Evolutionary conservation across 2,329 filamentous ascomycete genomes (phyloP), one percentile per base, ranked within the genome.

Genomic region (Lecanicillium sp.): DNA sequence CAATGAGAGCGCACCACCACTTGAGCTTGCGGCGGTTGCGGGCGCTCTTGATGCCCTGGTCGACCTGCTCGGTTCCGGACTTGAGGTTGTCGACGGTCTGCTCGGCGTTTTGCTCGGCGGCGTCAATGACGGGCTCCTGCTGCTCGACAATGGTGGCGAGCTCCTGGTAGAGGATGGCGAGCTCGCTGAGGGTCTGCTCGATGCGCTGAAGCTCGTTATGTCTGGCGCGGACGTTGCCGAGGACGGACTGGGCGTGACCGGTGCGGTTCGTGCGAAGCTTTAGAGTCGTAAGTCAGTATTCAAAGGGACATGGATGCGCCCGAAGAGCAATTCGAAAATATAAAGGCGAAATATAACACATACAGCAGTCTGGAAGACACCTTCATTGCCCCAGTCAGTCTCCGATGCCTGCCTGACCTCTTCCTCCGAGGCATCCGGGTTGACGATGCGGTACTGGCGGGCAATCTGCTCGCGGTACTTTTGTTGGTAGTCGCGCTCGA

Each of bases 161-260:
- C 53, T 89, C 79, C 48, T 80, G 69, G 67, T 87, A 88, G 50
- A 90, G 72, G 34, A 72, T 57, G 18, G 77, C 72, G 30, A 90
- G 73, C 58, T 90, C 82, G 27, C 68, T 65, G 47, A 90, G 72
- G 5, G 83, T 87, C 56, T 76, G 71, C 61, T 90, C 84, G 50
- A 92, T 90, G 60, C 77, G 78, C 64, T 86, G 77, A 46, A 90
- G 80, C 63, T 90, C 86, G 56, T 84, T 86, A 69, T 90, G 86
- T 40, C 86, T 84, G 28, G 84, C 84, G 48, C 84, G 82, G 29
- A 90, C 86, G 46, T 83, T 82, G 47, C 84, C 84, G 36, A 90
- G 77, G 7, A 87, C 78, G 13, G 80, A 79, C 36, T 72, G 76
- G 30, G 84, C 85, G 54, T 86, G 81, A 40, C 81, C 82, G 32